Conservation (phyloP, 148 eudicot species). For the Rhododendron henanense region DNA sequence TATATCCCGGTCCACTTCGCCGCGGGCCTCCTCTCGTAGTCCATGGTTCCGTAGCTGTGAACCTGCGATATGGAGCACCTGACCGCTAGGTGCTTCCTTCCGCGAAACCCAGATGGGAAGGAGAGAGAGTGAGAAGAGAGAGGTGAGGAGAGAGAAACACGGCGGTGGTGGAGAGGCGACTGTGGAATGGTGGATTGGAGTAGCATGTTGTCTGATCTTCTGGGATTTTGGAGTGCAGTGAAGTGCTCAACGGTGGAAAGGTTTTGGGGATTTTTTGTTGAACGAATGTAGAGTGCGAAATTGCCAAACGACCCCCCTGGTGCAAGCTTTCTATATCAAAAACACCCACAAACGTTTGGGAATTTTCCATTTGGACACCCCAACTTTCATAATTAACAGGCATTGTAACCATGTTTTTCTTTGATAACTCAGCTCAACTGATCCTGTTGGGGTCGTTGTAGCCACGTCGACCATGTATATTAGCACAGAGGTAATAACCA, state of each 20-base stretch:
- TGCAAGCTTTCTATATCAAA: not conserved
- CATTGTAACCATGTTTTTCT: too few relatives aligned
- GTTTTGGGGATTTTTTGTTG: not conserved
- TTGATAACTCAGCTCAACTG: too few relatives aligned
- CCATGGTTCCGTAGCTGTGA: constrained; percentile 33
- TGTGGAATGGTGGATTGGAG: constrained; percentile 45
- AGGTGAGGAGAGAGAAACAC: constrained; percentile 15
- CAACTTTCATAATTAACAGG: not conserved
- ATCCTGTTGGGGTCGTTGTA: too few relatives aligned
- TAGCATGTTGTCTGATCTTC: constrained; percentile 32
- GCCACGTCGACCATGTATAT: too few relatives aligned
- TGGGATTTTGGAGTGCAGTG: constrained; percentile 18
- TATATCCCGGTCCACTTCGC: constrained; percentile 47
- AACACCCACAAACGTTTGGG: not conserved
- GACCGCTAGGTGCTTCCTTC: constrained; percentile 12
- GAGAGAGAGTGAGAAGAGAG: constrained; percentile 26
- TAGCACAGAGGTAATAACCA: too few relatives aligned
- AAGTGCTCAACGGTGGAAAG: not conserved
- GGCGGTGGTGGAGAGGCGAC: constrained; percentile 19
- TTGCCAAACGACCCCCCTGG: not conserved
- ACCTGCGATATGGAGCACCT: constrained; percentile 29
- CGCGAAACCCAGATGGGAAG: constrained; percentile 43
- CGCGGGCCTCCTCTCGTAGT: constrained; percentile 35
- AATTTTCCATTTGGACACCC: not conserved
- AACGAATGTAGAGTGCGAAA: not conserved